Evolutionary conservation across 805 yeast genomes (phyloP), one percentile per base, ranked within the genome.

Genomic region (Danielozyma ontarioensis): DNA sequence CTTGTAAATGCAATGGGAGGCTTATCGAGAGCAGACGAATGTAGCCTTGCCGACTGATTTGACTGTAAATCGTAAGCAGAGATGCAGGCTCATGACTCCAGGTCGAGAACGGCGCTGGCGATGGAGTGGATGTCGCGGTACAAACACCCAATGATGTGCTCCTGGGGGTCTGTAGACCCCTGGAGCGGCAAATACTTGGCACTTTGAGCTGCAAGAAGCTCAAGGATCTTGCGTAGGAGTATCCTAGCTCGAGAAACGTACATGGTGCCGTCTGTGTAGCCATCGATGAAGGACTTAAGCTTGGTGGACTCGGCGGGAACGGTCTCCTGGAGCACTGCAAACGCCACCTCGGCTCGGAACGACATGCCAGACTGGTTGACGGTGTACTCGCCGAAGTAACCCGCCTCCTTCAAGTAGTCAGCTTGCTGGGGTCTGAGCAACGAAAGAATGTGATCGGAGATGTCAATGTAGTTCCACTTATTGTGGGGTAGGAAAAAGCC

Each of bases 311-410:
- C 41, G 2, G 26, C 29, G 1, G 65, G 45, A 1, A 44, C 65
- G 3, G 35, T 22, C 32, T 63, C 71, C 41, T 74, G 76, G 1
- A 70, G 37, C 0, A 70, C 64, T 3, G 93, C 85, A 24, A 89
- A 55, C 0, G 88, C 96, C 2, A 89, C 77, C 37, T 79, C 78
- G 0, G 86, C 74, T 32, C 96, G 63, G 51, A 80, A 88, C 10
- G 95, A 85, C 1, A 79, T 53, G 2, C 63, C 70, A 3, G 71
- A 74, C 4, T 39, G 33, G 26, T 66, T 71, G 2, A 86, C 54
- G 0, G 94, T 83, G 53, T 85, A 89, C 19, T 84, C 90, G 1
- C 82, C 93, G 52, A 57, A 73, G 48, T 86, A 90, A 6, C 72
- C 80, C 26, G 59, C 41, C 3, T 64, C 56, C 41, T 68, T 57